Base-by-base conservation (phyloP, 1,284 basidiomycete genomes). In the Pseudozyma sp. region DNA sequence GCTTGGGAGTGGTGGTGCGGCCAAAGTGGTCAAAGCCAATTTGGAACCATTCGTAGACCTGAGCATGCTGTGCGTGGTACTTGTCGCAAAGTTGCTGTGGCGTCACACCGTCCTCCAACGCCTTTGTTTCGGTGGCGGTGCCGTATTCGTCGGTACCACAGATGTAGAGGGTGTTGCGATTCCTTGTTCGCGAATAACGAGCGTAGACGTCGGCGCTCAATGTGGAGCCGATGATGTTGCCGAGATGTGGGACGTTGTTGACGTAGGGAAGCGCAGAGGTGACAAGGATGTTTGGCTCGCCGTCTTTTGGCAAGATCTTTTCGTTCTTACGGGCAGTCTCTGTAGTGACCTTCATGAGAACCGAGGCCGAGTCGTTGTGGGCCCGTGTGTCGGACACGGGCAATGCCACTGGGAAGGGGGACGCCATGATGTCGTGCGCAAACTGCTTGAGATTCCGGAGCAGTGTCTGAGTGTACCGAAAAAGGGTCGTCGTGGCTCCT, bases 131-230 rank as follows among this genome's bases (percentile, higher is more conserved):
- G 1, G 97, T 97, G 0, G 96, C 96, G 2, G 96, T 99, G 35
- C 96, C 96, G 81, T 99, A 99, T 86, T 99, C 96, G 84, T 99
- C 96, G 6, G 97, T 99, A 48, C 97, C 97, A 85, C 97, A 99
- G 71, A 99, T 89, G 85, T 95, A 93, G 74, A 86, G 82, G 16
- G 87, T 86, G 44, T 86, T 87, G 50, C 86, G 79, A 79, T 88
- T 88, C 53, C 86, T 78, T 13, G 84, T 83, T 73, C 92, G 80
- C 50, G 85, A 86, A 82, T 87, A 97, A 88, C 96, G 89, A 75
- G 94, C 95, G 85, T 92, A 99, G 42, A 98, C 95, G 85, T 99
- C 97, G 9, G 96, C 95, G 78, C 94, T 96, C 42, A 98, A 88
- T 13, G 91, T 92, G 78, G 93, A 97, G 77, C 97, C 97, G 82